Conservation (phyloP, 305 asterid genomes). For the Euphrasia arctica region DNA sequence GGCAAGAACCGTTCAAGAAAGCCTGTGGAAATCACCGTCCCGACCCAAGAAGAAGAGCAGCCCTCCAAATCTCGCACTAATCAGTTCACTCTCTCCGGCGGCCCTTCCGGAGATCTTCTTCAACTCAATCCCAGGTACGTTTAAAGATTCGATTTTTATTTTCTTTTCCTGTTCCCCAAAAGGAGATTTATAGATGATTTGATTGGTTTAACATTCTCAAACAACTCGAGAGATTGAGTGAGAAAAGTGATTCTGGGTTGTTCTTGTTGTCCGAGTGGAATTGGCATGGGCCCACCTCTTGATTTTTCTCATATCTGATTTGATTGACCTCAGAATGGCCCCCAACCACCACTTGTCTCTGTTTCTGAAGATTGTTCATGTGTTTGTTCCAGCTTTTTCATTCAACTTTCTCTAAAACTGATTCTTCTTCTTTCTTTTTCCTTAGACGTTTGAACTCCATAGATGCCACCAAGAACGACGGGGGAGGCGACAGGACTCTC, state of each 20-base stretch:
- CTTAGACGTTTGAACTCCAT: slow-evolving; percentile 46
- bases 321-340: slow-evolving; percentile 26
- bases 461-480: slow-evolving; percentile 30
- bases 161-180: slow-evolving; percentile 44
- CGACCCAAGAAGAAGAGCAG: slow-evolving; percentile 9
- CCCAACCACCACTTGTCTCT: slow-evolving; percentile 42
- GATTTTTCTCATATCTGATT: slow-evolving; percentile 32
- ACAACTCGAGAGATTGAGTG: slow-evolving; percentile 6
- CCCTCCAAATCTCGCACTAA: slow-evolving; percentile 11
- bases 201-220: slow-evolving; percentile 34
- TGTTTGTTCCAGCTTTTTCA: neutral
- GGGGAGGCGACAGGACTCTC: slow-evolving; percentile 33
- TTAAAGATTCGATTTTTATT: neutral
- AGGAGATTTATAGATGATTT: slow-evolving; percentile 40
- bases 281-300: slow-evolving; percentile 35
- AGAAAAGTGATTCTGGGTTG: slow-evolving; percentile 10
- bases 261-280: no score
- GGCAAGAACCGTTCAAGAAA: slow-evolving; percentile 98
- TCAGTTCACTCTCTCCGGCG: slow-evolving; percentile 49
- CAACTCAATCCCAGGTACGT: slow-evolving; percentile 56
- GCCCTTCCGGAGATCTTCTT: slow-evolving; percentile 54
- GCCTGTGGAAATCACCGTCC: slow-evolving; percentile 87
- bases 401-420: neutral
- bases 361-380: slow-evolving; percentile 7
- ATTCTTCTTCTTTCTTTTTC: slow-evolving; percentile 18